These are phyloP conservation scores for Cytospora piceicola DNA, from an alignment of 2,329 filamentous ascomycete genomes.

Conservation along the genomic window DNA sequence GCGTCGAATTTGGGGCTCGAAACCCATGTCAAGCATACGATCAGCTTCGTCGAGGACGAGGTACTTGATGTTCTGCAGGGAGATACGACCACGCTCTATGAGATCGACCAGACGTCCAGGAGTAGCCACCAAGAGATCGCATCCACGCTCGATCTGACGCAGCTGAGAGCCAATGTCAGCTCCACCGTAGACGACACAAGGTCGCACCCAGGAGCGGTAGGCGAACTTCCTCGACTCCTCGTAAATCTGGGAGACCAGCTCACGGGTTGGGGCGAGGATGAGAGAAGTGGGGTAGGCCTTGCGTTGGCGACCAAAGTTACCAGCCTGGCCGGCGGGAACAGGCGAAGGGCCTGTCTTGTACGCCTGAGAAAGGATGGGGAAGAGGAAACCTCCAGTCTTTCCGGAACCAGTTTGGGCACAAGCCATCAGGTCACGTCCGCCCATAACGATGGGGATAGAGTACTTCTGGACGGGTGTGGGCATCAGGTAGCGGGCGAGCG, in stretches of 20 bases:
- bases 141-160: slow-evolving; percentile 95
- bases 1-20: slow-evolving; percentile 98
- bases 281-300: slow-evolving; percentile 97
- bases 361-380: slow-evolving; percentile 97
- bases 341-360: slow-evolving; percentile 85
- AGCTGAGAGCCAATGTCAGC: slow-evolving; percentile 98
- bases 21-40: slow-evolving; percentile 99
- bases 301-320: slow-evolving; percentile 86
- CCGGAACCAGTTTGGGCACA: slow-evolving; percentile 99
- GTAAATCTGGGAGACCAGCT: slow-evolving; percentile 98
- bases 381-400: slow-evolving; percentile 99
- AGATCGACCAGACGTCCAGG: slow-evolving; percentile 96
- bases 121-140: slow-evolving; percentile 94
- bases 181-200: slow-evolving; percentile 98
- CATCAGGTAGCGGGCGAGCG: slow-evolving; percentile 90
- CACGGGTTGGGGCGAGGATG: slow-evolving; percentile 94
- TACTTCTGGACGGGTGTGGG: slow-evolving; percentile 99
- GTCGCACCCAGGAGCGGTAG: slow-evolving; percentile 98
- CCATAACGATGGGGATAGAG: slow-evolving; percentile 98
- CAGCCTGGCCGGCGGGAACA: slow-evolving; percentile 59
- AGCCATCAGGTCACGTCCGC: slow-evolving; percentile 97
- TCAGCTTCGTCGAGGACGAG: slow-evolving; percentile 98
- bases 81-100: slow-evolving; percentile 98
- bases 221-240: slow-evolving; percentile 98
- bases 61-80: slow-evolving; percentile 98